A percentile compares a stretch with the other conserved stretches of the same genome.
Conservation (phyloP, 495 filamentous ascomycete genomes). For the Halenospora varia region DNA sequence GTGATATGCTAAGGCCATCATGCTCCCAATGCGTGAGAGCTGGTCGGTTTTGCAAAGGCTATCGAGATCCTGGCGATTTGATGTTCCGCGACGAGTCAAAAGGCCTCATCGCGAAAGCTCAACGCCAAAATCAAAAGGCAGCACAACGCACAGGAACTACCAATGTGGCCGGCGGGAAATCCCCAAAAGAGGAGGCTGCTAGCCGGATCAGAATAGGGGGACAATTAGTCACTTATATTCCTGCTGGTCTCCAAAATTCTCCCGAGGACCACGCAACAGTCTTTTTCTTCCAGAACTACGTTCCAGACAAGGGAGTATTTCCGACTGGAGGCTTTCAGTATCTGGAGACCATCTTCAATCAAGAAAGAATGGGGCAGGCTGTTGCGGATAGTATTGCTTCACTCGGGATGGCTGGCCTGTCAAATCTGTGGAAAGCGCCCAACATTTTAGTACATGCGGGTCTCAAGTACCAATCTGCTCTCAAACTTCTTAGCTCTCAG, state of each 20-base stretch:
- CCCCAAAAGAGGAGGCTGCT: too few species aligned
- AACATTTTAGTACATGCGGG: constrained; percentile 35
- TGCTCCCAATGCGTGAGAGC: constrained; percentile 66
- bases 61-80: constrained; percentile 62
- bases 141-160: not conserved
- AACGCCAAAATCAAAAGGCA: constrained; percentile 5
- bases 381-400: constrained; percentile 41
- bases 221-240: not conserved
- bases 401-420: constrained; percentile 46
- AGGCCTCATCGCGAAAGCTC: constrained; percentile 36
- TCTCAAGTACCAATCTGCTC: constrained; percentile 42
- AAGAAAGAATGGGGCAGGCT: constrained; percentile 22
- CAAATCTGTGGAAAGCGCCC: constrained; percentile 34
- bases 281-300: constrained; percentile 42
- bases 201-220: not conserved
- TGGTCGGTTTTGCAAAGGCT: constrained; percentile 62
- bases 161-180: not conserved
- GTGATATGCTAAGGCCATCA: constrained; percentile 59
- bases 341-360: constrained; percentile 24
- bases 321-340: constrained; percentile 22
- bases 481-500: constrained; percentile 38
- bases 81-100: constrained; percentile 69
- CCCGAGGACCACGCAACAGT: constrained; percentile 39
- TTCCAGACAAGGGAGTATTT: constrained; percentile 31
- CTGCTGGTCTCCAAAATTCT: constrained; percentile 6